Evolutionary conservation across 345 rosid species (phyloP), one percentile per base, ranked within the genome.

Genomic region (Sisymbrium irio): DNA sequence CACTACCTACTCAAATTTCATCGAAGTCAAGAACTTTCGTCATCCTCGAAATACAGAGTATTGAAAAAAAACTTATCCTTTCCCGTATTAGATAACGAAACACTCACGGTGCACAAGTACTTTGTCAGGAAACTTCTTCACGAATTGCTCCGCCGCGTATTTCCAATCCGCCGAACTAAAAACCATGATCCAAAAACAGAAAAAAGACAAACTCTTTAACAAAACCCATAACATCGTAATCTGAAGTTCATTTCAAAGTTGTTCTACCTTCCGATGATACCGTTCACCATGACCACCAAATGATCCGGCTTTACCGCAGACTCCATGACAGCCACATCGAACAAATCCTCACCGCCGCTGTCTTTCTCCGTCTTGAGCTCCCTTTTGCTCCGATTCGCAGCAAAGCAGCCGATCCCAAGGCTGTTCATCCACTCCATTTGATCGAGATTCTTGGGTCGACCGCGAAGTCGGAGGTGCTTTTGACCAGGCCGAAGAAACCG

Each of bases 201-300:
- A 30, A 18, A 5, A 1, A 14, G 11, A 6, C 19, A 62, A 8
- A 55, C 11, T 25, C 25, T 7, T 2, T 2, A 0, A n/a, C n/a
- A 62, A 36, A 62, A 37, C 18, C 35, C 33, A 27, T 13, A 13
- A 19, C n/a, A 49, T 9, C 2, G 18, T 58, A 22, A 64, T 25
- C 68, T 13, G 40, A 62, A 51, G 5, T 22, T 30, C 1, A 1
- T 7, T 10, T 32, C 17, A 0, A 64, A 55, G 30, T 22, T 7
- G 7, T 49, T 27, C 20, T 72, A 92, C 97, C 97, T 92, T 36
- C 97, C 97, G 39, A 84, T 25, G 66, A 92, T 79, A 32, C 97
- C 97, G 66, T 89, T 92, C 58, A 92, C 92, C 97, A 92, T 89
- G 76, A 92, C 70, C 3, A 92, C 92, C 37, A 92, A 87, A 83